Conservation (phyloP, 2,329 filamentous ascomycete genomes). For the Cladosporium sp. region DNA sequence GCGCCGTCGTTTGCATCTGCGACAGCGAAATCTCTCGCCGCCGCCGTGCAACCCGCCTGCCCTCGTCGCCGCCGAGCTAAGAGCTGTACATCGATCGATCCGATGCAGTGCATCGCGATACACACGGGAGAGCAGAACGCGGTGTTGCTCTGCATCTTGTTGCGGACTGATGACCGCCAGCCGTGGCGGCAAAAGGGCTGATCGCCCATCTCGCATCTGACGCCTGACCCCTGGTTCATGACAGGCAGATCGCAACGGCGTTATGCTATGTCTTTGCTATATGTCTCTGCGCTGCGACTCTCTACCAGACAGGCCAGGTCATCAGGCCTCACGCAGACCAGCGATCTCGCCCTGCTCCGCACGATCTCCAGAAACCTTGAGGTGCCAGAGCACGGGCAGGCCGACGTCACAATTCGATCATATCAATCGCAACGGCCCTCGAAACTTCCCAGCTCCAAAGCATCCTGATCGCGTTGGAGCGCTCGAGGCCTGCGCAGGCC, state of each 20-base stretch:
- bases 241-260: conserved; percentile 6
- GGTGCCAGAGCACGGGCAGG: background rate
- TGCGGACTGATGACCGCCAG: background rate
- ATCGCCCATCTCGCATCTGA: conserved; percentile 4
- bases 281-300: background rate
- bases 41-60: background rate
- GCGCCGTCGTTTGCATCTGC: conserved; percentile 10
- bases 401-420: conserved; percentile 8
- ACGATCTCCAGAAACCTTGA: conserved; percentile 10
- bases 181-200: background rate
- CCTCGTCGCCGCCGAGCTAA: background rate
- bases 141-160: conserved; percentile 1
- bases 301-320: background rate
- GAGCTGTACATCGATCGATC: conserved; percentile 8
- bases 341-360: conserved; percentile 1
- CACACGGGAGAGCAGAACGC: background rate
- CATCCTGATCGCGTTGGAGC: background rate
- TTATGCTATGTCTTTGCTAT: background rate
- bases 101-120: background rate
- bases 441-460: background rate
- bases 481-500: background rate
- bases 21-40: conserved; percentile 8
- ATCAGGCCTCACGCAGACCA: background rate
- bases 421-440: background rate
- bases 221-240: conserved; percentile 7